Evolutionary conservation across 176 grass and related monocot species (phyloP), one percentile per base, ranked within the genome.

Genomic region (Puya raimondii): DNA sequence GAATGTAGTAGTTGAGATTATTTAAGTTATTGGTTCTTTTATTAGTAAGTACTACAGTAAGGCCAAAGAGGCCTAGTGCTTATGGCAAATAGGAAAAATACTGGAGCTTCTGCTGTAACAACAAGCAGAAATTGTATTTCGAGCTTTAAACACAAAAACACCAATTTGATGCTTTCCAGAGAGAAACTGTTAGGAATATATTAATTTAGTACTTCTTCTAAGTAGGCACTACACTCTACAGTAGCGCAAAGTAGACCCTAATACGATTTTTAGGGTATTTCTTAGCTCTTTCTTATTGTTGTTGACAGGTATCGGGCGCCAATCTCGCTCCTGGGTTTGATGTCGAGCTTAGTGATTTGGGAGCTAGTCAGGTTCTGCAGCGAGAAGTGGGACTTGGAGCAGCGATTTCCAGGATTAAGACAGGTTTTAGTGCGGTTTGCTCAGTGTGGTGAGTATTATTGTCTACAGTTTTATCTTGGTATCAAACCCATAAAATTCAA

Each of bases 241-340:
- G 51, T 53, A 14, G 51, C 6, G 13, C 53, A 14, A 58, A 58
- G 53, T 16, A 10, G 23, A 15, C 23, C 51, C 50, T 1, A 47
- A 16, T 49, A 1, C 4, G n/a, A n/a, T 2, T 66, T 8, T 65
- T 49, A 26, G 25, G 25, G 25, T 26, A 26, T 26, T 29, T 18
- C 15, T 63, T 65, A 64, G 70, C 27, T 29, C 9, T 77, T 81
- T 65, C 23, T 13, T 21, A 53, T 27, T 70, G 50, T 17, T 48
- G 47, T 73, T 78, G 2, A 58, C 58, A 96, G 92, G 74, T 96
- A 96, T 72, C 72, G 81, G 78, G 92, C 92, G 86, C 92, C 92
- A 5, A 78, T 85, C 70, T 82, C 92, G 10, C 74, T 92, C 21
- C 50, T 92, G 18, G 92, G 92, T 23, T 68, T 92, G 88, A 8